Evolutionary conservation across 208 protist genomes (phyloP), one percentile per base, ranked within the genome.

Genomic region (Crithidia fasciculata): DNA sequence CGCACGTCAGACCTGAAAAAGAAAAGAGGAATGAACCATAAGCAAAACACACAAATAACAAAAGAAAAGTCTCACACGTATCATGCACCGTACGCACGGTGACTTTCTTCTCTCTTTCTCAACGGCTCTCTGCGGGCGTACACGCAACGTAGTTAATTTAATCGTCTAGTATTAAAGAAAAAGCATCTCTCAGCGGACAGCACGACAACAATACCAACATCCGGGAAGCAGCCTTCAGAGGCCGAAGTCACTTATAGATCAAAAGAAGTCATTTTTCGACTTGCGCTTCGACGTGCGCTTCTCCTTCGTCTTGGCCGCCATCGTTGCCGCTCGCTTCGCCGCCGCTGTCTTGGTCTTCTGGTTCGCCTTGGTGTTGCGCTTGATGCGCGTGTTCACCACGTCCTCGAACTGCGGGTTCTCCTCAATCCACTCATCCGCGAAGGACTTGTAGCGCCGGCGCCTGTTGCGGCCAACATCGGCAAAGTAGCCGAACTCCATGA

Each of bases 401-500:
- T 93, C 78, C 54, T 86, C 79, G 55, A 96, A 86, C 52, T 94
- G 82, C 15, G 90, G 90, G 50, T 95, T 94, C 70, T 96, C 88
- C 69, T 88, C 85, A 12, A 94, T 84, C 90, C 92, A 96, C 76
- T 96, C 92, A 74, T 96, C 92, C 43, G 88, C 92, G 62, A 96
- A 96, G 6, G 90, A 93, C 75, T 92, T 89, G 72, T 89, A 86
- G 50, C 90, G 89, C 16, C 81, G 78, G 6, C 88, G 81, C 68
- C 91, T 94, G 77, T 95, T 95, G 47, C 81, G 72, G 16, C 92
- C 92, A 3, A 84, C 88, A 40, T 81, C 92, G 4, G 90, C 79
- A 65, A 95, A 89, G 68, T 82, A 96, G 10, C 92, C 92, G 69
- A 95, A 95, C 80, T 96, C 88, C n/a, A 92, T 85, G 77, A 96